Percentiles rank a stretch among this genome's conserved stretches.
Evolutionary conservation across 352 stramenopile genomes (phyloP).

Genomic region (Globisporangium parvum): DNA sequence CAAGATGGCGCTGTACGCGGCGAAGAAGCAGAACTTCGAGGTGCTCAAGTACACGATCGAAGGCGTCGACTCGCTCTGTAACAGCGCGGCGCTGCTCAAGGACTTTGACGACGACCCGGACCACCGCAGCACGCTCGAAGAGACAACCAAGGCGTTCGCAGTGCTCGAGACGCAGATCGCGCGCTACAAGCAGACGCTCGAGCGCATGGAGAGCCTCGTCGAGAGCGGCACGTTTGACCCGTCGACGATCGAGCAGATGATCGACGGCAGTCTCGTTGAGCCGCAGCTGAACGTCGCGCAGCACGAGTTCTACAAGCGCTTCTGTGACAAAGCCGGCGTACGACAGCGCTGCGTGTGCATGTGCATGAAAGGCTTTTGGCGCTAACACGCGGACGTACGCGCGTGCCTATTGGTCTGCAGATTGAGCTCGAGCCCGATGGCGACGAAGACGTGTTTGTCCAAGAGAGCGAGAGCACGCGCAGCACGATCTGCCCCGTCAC

Average conservation of each 20-base stretch:
- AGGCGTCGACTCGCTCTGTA: slow-evolving; percentile 56
- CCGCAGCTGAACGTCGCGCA: slow-evolving; percentile 53
- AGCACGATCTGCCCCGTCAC: slow-evolving; percentile 78
- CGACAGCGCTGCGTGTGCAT: neutral
- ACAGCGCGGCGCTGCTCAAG: slow-evolving; percentile 60
- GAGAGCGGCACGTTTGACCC: slow-evolving; percentile 44
- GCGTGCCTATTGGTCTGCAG: slow-evolving; percentile 18
- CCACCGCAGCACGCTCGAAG: slow-evolving; percentile 47
- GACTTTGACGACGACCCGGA: slow-evolving; percentile 44
- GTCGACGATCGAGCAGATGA: slow-evolving; percentile 55
- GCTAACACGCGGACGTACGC: neutral
- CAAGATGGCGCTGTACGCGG: slow-evolving; percentile 71
- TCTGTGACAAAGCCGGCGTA: slow-evolving; percentile 71
- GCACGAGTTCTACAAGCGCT: slow-evolving; percentile 76
- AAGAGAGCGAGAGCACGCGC: slow-evolving; percentile 69
- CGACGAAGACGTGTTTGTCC: slow-evolving; percentile 75
- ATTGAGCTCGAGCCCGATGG: slow-evolving; percentile 66
- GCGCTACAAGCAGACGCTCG: slow-evolving; percentile 65
- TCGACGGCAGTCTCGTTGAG: slow-evolving; percentile 39
- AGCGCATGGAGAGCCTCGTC: slow-evolving; percentile 48
- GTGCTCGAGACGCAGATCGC: slow-evolving; percentile 54
- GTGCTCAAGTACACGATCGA: slow-evolving; percentile 72
- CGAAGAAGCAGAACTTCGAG: slow-evolving; percentile 71
- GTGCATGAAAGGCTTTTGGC: neutral
- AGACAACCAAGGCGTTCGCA: slow-evolving; percentile 66